A percentile compares a stretch with the other conserved stretches of the same genome.
These are phyloP conservation scores for Cinnamomum micranthum DNA, from an alignment of 164 flowering plant genomes.

Conservation along the genomic window DNA sequence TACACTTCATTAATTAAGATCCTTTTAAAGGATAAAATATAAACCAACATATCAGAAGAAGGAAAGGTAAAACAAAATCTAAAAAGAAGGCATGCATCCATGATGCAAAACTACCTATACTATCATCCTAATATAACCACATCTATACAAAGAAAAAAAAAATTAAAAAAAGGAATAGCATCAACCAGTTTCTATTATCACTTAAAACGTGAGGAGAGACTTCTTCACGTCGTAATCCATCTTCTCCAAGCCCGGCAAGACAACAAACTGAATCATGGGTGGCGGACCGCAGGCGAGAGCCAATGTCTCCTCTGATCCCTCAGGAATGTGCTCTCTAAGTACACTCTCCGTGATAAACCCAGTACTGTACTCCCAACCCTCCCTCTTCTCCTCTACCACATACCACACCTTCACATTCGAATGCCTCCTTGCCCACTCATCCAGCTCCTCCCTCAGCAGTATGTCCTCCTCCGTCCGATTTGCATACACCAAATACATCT, in stretches of 20 bases:
- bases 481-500: slow-evolving; percentile 86
- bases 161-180: no score
- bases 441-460: slow-evolving; percentile 69
- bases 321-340: slow-evolving; percentile 69
- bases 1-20: background rate
- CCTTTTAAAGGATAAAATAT: background rate
- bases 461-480: slow-evolving; percentile 91
- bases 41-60: background rate
- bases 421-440: slow-evolving; percentile 55
- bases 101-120: no score
- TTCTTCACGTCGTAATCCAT: slow-evolving; percentile 72
- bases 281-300: slow-evolving; percentile 93
- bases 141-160: no score
- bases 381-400: slow-evolving; percentile 45
- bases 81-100: no score
- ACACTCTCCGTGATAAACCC: slow-evolving; percentile 66
- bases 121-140: no score
- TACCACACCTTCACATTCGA: slow-evolving; percentile 82
- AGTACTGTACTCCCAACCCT: slow-evolving; percentile 76
- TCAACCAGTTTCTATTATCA: no score
- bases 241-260: slow-evolving; percentile 87
- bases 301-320: slow-evolving; percentile 38
- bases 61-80: background rate
- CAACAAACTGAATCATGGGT: slow-evolving; percentile 85
- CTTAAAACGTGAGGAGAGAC: slow-evolving; percentile 55